A percentile compares a stretch with the other conserved stretches of the same genome.
Evolutionary conservation across 306 rosid genomes (phyloP).

Genomic region (Ochetophila trinervis): DNA sequence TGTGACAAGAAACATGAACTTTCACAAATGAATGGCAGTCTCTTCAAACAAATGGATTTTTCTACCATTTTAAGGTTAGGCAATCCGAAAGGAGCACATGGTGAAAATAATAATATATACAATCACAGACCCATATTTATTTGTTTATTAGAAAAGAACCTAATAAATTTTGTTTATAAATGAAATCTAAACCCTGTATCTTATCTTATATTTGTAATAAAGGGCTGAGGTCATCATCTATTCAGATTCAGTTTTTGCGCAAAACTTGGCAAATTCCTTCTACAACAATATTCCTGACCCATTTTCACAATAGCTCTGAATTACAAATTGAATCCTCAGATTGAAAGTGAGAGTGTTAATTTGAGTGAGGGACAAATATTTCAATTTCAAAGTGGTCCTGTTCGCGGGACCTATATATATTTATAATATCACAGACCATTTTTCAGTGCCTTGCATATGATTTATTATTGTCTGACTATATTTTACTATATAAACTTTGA

Average conservation of each 20-base stretch:
- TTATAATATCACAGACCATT: constrained; percentile 5
- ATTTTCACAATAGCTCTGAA: constrained; percentile 39
- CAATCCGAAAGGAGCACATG: constrained; percentile 11
- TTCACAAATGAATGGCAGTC: not conserved
- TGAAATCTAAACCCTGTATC: too few species aligned
- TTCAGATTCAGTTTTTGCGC: constrained; percentile 50
- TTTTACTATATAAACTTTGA: too few species aligned
- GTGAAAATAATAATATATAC: constrained; percentile 3
- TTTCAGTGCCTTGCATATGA: constrained; percentile 36
- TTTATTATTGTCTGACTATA: constrained; percentile 8
- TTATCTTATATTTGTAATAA: constrained; percentile 1
- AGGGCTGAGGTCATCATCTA: constrained; percentile 32
- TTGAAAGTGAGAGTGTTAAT: constrained; percentile 4
- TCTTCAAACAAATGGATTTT: not conserved
- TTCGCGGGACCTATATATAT: constrained; percentile 22
- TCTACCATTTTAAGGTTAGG: constrained; percentile 21
- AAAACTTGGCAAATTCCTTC: constrained; percentile 58
- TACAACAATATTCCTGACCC: constrained; percentile 61
- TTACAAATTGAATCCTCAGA: constrained; percentile 35
- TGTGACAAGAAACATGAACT: too few species aligned
- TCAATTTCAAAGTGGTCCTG: constrained; percentile 55
- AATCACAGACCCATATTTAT: not conserved
- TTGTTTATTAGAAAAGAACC: too few species aligned
- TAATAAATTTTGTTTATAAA: too few species aligned
- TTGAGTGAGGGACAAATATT: constrained; percentile 10